phyloP scores from a whole-genome alignment of 805 yeast species.

The Starmerella vitae region DNA sequence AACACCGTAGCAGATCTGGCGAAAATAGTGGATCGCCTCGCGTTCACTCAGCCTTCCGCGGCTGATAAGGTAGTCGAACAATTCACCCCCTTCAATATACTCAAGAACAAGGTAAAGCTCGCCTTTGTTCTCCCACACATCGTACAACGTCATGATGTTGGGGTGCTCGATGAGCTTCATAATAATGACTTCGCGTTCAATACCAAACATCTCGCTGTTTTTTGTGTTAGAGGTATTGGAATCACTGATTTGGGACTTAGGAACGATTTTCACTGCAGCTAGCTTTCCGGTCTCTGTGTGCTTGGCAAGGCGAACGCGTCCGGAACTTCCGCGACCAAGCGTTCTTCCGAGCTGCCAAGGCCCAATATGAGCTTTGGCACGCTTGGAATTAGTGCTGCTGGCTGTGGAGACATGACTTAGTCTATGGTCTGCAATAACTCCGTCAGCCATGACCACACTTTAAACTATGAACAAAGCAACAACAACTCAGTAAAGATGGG shows the following conservation, averaged over 20 bases:
- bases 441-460: slow-evolving; percentile 8
- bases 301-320: slow-evolving; percentile 84
- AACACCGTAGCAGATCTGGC: slow-evolving; percentile 72
- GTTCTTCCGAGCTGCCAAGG: slow-evolving; percentile 97
- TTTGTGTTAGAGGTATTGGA: slow-evolving; percentile 4
- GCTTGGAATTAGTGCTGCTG: slow-evolving; percentile 30
- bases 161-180: slow-evolving; percentile 93
- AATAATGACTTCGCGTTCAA: slow-evolving; percentile 91
- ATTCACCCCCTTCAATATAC: slow-evolving; percentile 94
- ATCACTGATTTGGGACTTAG: slow-evolving; percentile 50
- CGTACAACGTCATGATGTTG: slow-evolving; percentile 83
- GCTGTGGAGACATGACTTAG: slow-evolving; percentile 22
- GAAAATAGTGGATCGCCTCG: slow-evolving; percentile 82
- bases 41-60: slow-evolving; percentile 76
- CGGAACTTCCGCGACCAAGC: slow-evolving; percentile 91
- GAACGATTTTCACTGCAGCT: slow-evolving; percentile 94
- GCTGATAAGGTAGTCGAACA: slow-evolving; percentile 81
- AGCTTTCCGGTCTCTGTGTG: slow-evolving; percentile 71
- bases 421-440: slow-evolving; percentile 18
- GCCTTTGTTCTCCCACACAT: slow-evolving; percentile 95
- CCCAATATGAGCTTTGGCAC: slow-evolving; percentile 56
- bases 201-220: slow-evolving; percentile 58
- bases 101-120: slow-evolving; percentile 84
- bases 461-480: not conserved
- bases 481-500: not conserved